These are phyloP conservation scores for Hordeum marinum DNA, from an alignment of 176 grass and related monocot genomes.

Conservation along the genomic window DNA sequence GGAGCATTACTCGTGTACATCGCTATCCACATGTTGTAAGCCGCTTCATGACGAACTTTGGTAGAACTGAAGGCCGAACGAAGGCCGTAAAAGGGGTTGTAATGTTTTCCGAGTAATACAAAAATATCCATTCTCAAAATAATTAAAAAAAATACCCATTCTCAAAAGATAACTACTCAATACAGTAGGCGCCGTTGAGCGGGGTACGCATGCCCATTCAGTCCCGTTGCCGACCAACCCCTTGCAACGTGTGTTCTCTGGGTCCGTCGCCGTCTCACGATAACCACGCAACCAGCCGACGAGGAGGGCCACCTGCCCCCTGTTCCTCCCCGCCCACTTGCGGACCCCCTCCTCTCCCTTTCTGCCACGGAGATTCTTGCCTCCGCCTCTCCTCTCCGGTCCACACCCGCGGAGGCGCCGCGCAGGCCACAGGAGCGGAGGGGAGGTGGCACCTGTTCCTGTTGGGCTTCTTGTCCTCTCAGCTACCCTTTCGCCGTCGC, in stretches of 20 bases:
- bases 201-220: background rate
- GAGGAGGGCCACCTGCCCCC: background rate
- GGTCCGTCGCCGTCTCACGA: background rate
- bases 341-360: background rate
- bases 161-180: too few relatives aligned
- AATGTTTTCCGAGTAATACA: too few relatives aligned
- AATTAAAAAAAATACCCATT: too few relatives aligned
- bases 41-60: too few relatives aligned
- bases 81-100: too few relatives aligned
- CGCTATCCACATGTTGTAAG: too few relatives aligned
- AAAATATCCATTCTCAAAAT: too few relatives aligned
- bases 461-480: background rate
- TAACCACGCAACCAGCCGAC: conserved; percentile 1
- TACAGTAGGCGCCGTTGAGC: too few relatives aligned
- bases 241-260: background rate
- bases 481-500: conserved; percentile 4
- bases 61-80: too few relatives aligned
- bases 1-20: too few relatives aligned
- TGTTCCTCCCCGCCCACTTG: background rate
- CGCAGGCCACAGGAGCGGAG: background rate
- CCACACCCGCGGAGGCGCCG: background rate
- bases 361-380: conserved; percentile 12
- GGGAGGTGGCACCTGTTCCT: background rate
- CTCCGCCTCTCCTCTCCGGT: background rate
- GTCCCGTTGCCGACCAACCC: background rate